Evolutionary conservation across 768 basidiomycete species (phyloP).

Genomic region (Suillus lakei): DNA sequence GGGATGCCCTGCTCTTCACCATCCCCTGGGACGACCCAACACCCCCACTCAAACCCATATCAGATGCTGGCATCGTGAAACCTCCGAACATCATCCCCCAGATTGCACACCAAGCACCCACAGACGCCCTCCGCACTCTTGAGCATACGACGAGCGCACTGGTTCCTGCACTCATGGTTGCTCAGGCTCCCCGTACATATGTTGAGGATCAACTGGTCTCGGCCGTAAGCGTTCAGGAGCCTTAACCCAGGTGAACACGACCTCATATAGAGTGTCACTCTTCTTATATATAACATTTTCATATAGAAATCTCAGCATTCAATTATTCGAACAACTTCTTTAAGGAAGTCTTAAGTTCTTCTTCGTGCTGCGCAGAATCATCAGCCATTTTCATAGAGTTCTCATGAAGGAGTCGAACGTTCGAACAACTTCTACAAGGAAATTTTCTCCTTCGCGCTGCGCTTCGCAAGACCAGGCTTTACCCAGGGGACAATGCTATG

Average conservation of each 20-base stretch:
- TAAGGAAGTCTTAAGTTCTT: no score
- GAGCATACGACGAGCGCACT: conserved; percentile 76
- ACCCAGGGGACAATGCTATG: no score
- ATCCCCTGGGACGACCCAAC: conserved; percentile 74
- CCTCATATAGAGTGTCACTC: not conserved
- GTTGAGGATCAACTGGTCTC: not conserved
- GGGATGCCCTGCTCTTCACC: conserved; percentile 96
- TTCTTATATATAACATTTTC: no score
- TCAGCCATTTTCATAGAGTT: not conserved
- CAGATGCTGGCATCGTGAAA: conserved; percentile 79
- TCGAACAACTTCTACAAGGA: no score
- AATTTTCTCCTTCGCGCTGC: no score
- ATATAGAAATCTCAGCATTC: no score
- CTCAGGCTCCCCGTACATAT: no score
- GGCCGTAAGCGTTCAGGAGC: no score
- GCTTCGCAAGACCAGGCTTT: no score
- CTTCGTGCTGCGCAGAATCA: no score
- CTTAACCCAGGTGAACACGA: not conserved
- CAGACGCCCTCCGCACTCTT: conserved; percentile 86
- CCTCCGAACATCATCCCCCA: conserved; percentile 87
- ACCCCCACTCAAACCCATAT: conserved; percentile 72
- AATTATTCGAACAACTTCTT: no score
- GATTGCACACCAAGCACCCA: conserved; percentile 78
- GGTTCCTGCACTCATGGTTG: conserved; percentile 72
- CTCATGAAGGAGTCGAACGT: not conserved